Evolutionary conservation across 2,329 filamentous ascomycete species (phyloP), one percentile per base, ranked within the genome.

Genomic region (Capronia coronata): DNA sequence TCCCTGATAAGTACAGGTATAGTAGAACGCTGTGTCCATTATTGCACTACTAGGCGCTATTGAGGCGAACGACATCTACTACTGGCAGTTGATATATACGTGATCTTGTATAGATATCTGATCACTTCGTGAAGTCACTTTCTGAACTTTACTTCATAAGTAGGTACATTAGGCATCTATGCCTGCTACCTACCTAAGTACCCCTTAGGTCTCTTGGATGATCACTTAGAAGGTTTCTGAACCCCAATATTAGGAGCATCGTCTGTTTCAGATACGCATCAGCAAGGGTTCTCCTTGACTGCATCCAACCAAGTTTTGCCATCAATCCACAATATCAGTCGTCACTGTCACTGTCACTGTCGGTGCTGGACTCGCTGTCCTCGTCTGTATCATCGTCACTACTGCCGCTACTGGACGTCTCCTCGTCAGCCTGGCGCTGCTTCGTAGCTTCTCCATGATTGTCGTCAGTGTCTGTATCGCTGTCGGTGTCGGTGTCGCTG

Each of bases 391-490:
- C 91, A 90, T 93, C 86, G 62, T 37, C 34, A 19, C 34, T 37
- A 25, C 93, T 93, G 9, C 91, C 97, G 71, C 77, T 91, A 19
- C 82, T 82, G 49, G 87, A 96, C 64, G 78, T 94, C 6, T 70
- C 97, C 32, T 76, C 95, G 34, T 91, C 83, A 59, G 90, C 86
- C 23, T 34, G 14, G 5, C n/a, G 34, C 34, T 37, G 34, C 18
- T 37, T 18, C 34, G 7, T 19, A 6, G 3, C 21, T 16, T 46
- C 43, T 16, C 10, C 11, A 29, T 30, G 23, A 29, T 38, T 40
- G 23, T 43, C 29, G 13, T 48, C 46, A 25, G 29, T 44, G 35
- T 56, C 55, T 19, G 39, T 52, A 9, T 48, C 52, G 29, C 52
- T 55, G 22, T 52, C 30, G 37, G 27, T 46, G 18, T 61, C 56